phyloP scores from a whole-genome alignment of 345 rosid species.

The Corchorus capsularis region DNA sequence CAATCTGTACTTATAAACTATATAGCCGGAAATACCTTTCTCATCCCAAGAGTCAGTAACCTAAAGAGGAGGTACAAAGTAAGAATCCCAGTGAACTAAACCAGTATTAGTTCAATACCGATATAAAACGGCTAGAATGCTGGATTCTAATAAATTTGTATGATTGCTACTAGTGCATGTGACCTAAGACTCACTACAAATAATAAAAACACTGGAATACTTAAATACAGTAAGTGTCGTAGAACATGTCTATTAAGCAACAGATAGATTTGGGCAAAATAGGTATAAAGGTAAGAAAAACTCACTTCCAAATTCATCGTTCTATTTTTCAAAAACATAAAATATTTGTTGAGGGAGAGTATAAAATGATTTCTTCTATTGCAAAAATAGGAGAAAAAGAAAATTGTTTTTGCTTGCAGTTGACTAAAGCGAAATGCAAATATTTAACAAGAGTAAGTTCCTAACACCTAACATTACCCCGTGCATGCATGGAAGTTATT shows the following conservation, averaged over 20 bases:
- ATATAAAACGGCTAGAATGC: slow-evolving; percentile 1
- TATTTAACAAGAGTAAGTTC: not conserved
- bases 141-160: not conserved
- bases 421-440: not conserved
- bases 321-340: not conserved
- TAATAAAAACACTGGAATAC: not conserved
- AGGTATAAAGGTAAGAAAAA: not conserved
- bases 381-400: not conserved
- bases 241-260: not conserved
- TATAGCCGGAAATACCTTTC: slow-evolving; percentile 27
- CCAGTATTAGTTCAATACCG: not conserved
- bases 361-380: not conserved
- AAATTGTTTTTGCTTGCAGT: not conserved
- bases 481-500: not conserved
- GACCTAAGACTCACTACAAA: not conserved
- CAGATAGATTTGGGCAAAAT: not conserved
- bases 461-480: not conserved
- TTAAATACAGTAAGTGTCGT: not conserved
- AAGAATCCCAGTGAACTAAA: not conserved
- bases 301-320: not conserved
- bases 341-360: not conserved
- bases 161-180: not conserved
- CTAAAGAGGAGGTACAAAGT: slow-evolving; percentile 21
- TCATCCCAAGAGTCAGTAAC: slow-evolving; percentile 28
- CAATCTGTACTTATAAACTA: slow-evolving; percentile 29